These are phyloP conservation scores for Tulasnella sp. DNA, from an alignment of 768 basidiomycete genomes.

Conservation along the genomic window DNA sequence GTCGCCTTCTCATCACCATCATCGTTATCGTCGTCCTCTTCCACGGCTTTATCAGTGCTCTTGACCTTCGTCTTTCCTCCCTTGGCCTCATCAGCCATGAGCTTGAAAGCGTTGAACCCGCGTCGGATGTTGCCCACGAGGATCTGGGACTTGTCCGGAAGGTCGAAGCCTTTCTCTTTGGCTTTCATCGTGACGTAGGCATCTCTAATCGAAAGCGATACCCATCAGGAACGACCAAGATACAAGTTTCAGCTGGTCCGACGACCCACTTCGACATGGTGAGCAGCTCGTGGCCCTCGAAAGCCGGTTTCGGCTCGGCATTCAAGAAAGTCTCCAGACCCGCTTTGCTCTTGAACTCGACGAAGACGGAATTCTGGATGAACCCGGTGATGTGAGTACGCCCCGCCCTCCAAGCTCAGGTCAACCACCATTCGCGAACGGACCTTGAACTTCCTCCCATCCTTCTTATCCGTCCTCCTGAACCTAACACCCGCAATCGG, in stretches of 20 bases:
- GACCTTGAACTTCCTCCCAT: constrained; percentile 65
- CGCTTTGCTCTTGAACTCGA: constrained; percentile 67
- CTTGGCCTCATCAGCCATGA: constrained; percentile 30
- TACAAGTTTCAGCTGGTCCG: constrained; percentile 87
- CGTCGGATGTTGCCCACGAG: constrained; percentile 26
- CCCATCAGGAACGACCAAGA: constrained; percentile 81
- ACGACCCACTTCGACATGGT: constrained; percentile 75
- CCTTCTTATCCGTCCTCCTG: constrained; percentile 71
- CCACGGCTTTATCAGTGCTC: constrained; percentile 23
- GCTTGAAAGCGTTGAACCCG: constrained; percentile 74
- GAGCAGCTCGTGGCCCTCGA: constrained; percentile 60
- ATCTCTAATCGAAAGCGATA: not conserved
- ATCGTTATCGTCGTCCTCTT: constrained; percentile 9
- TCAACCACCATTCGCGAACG: constrained; percentile 10
- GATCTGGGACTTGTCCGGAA: constrained; percentile 45
- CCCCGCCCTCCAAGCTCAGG: too few relatives aligned
- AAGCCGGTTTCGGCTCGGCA: constrained; percentile 71
- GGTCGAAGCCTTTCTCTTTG: constrained; percentile 52
- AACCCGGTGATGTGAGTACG: not conserved
- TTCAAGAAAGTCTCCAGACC: constrained; percentile 64
- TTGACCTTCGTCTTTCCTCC: constrained; percentile 25
- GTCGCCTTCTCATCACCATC: constrained; percentile 32
- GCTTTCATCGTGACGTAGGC: constrained; percentile 4
- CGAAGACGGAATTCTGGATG: constrained; percentile 77
- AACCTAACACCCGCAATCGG: constrained; percentile 73